These are phyloP conservation scores for Solanum chilense DNA, from an alignment of 257 asterid genomes.

Conservation along the genomic window DNA sequence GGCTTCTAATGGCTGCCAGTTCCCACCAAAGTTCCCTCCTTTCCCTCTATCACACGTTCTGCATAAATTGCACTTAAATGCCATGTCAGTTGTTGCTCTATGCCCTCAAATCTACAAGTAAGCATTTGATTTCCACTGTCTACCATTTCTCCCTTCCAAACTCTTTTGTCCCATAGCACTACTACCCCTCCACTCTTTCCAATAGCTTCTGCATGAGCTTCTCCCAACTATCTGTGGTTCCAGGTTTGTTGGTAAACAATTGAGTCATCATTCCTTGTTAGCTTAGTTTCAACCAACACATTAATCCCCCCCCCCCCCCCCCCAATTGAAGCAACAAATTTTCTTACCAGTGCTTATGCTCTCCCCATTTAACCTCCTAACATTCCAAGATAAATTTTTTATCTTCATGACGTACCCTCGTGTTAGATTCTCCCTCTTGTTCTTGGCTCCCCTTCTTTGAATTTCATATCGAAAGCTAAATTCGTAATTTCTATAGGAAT, in stretches of 20 bases:
- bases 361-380: neutral
- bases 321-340: neutral
- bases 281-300: neutral
- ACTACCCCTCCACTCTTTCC: neutral
- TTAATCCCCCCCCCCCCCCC: neutral
- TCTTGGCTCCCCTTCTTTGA: neutral
- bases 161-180: neutral
- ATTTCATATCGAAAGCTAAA: too few relatives aligned
- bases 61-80: neutral
- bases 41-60: neutral
- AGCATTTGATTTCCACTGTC: neutral
- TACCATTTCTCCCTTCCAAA: neutral
- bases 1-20: too few relatives aligned
- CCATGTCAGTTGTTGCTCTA: neutral
- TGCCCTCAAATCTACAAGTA: neutral
- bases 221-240: neutral
- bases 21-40: too few relatives aligned
- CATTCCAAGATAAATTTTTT: neutral
- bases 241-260: neutral
- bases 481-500: too few relatives aligned
- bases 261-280: neutral
- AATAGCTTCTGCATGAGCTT: neutral
- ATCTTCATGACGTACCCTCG: neutral
- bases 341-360: neutral
- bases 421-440: neutral